Percentiles rank a stretch among this genome's conserved stretches.
Evolutionary conservation across 192 early-diverging fungal genomes (phyloP).

Genomic region (Rhizoclosmatium sp.): DNA sequence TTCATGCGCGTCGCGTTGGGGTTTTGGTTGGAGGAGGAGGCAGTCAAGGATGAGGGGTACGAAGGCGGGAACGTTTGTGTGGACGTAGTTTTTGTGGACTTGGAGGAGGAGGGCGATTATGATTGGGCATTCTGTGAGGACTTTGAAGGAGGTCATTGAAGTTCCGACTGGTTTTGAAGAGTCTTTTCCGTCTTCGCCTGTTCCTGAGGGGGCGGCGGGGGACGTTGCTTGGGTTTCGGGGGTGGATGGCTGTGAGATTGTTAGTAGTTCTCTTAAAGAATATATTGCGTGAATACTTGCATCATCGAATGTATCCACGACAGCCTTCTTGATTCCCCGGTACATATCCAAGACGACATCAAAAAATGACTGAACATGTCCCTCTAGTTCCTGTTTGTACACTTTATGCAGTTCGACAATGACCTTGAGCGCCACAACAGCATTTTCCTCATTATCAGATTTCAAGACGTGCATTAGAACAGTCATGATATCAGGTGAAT

Average conservation of each 20-base stretch:
- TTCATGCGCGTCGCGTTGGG: conserved; percentile 53
- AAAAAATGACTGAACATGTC: conserved; percentile 88
- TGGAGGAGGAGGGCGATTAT: conserved; percentile 96
- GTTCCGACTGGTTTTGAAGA: conserved; percentile 69
- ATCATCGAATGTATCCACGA: conserved; percentile 81
- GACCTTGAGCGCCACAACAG: conserved; percentile 88
- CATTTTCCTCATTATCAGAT: conserved; percentile 98
- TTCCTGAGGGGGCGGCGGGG: conserved; percentile 56
- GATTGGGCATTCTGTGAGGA: conserved; percentile 97
- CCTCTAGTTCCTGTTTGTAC: conserved; percentile 82
- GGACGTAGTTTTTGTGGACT: conserved; percentile 80
- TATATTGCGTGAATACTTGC: conserved; percentile 11
- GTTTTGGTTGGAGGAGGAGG: conserved; percentile 61
- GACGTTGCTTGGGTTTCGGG: conserved; percentile 1
- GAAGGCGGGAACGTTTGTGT: conserved; percentile 82
- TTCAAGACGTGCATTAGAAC: conserved; percentile 78
- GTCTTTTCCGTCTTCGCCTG: conserved; percentile 54
- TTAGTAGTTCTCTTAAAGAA: not conserved
- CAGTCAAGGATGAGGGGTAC: conserved; percentile 87
- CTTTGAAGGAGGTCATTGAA: conserved; percentile 93
- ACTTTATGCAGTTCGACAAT: conserved; percentile 95
- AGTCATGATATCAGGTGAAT: conserved; percentile 79
- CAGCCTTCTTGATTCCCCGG: conserved; percentile 86
- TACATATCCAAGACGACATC: conserved; percentile 95
- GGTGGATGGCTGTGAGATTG: conserved; percentile 1